Conservation (phyloP, 148 eudicot species). For the Beta vulgaris region DNA sequence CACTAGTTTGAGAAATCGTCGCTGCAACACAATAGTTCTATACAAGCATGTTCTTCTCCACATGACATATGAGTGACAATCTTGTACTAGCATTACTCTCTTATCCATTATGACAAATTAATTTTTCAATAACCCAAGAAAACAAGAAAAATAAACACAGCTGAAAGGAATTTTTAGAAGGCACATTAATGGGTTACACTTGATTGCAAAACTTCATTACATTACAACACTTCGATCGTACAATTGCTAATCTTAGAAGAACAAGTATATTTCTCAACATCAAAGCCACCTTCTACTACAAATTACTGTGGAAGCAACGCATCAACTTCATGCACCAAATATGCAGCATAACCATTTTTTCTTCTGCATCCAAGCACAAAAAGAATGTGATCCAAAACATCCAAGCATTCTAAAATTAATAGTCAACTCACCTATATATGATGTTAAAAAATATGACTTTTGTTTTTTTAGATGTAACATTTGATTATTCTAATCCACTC, state of each 20-base stretch:
- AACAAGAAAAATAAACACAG: neutral
- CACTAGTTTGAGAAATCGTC: too few relatives aligned
- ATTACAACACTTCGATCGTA: neutral
- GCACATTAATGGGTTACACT: neutral
- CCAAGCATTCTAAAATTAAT: neutral
- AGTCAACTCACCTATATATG: too few relatives aligned
- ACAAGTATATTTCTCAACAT: neutral
- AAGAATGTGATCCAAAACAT: neutral
- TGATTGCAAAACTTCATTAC: neutral
- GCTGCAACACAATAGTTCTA: too few relatives aligned
- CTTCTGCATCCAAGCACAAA: slow-evolving; percentile 36
- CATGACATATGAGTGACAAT: too few relatives aligned
- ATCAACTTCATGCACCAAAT: slow-evolving; percentile 9
- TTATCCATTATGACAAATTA: too few relatives aligned
- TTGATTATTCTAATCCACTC: too few relatives aligned
- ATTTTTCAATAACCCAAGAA: neutral
- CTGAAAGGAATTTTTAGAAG: neutral
- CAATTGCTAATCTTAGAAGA: neutral
- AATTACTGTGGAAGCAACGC: neutral
- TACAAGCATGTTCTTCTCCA: too few relatives aligned
- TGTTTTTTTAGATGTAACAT: too few relatives aligned
- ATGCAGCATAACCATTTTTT: slow-evolving; percentile 58
- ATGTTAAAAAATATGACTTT: too few relatives aligned
- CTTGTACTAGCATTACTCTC: neutral
- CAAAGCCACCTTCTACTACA: neutral